Evolutionary conservation across 176 grass and related monocot genomes (phyloP).

Genomic region (Coix lacrymajobi): DNA sequence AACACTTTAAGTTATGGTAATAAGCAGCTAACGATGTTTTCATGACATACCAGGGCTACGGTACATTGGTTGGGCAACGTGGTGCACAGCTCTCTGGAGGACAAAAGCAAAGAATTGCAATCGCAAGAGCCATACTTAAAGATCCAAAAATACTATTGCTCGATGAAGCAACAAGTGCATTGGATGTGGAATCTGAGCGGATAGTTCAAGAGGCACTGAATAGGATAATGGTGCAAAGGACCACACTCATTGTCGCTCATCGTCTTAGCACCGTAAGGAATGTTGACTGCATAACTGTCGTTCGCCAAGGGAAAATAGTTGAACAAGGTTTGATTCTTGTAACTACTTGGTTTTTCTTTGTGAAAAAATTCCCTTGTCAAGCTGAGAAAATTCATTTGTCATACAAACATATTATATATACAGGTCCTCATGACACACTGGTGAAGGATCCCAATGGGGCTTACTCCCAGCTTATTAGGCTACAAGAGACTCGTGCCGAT

Average conservation of each 20-base stretch:
- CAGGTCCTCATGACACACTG: constrained; percentile 68
- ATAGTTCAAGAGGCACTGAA: constrained; percentile 72
- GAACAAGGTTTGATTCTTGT: constrained; percentile 55
- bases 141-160: constrained; percentile 70
- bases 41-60: constrained; percentile 44
- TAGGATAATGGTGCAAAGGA: constrained; percentile 68
- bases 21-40: no score
- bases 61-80: constrained; percentile 75
- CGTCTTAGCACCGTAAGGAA: constrained; percentile 74
- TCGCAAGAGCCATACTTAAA: constrained; percentile 80
- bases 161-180: constrained; percentile 82
- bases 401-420: background rate
- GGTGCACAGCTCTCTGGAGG: constrained; percentile 78
- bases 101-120: constrained; percentile 81
- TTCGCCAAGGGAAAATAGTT: constrained; percentile 70
- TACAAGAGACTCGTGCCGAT: constrained; percentile 48
- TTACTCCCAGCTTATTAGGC: constrained; percentile 53
- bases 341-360: background rate
- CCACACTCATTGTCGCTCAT: constrained; percentile 77
- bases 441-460: constrained; percentile 54
- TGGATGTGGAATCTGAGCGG: constrained; percentile 72
- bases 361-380: background rate
- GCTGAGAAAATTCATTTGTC: background rate
- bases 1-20: no score
- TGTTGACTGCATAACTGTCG: constrained; percentile 67